Conservation (phyloP, 768 basidiomycete genomes). For the Psilocybe cyanescens region DNA sequence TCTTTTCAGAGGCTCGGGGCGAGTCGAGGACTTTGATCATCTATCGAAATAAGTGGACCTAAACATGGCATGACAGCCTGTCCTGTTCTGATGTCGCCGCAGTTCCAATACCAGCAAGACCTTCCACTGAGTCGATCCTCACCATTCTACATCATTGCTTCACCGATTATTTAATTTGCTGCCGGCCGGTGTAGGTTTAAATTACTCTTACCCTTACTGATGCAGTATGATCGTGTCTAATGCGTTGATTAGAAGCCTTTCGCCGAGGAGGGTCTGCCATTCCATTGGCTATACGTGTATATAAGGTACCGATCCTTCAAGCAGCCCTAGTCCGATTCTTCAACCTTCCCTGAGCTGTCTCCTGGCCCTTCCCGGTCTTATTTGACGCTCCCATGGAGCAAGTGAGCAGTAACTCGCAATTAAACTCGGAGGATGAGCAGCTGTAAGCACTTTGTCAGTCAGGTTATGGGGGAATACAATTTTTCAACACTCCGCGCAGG, state of each 20-base stretch:
- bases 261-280: too few relatives aligned
- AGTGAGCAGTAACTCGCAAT: not conserved
- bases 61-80: not conserved
- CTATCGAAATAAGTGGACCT: not conserved
- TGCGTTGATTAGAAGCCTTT: too few relatives aligned
- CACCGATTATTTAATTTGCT: too few relatives aligned
- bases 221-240: too few relatives aligned
- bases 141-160: too few relatives aligned
- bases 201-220: too few relatives aligned
- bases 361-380: not conserved
- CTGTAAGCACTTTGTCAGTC: not conserved
- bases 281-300: not conserved
- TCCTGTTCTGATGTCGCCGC: not conserved
- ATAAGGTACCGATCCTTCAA: conserved; percentile 4
- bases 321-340: not conserved
- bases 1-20: not conserved
- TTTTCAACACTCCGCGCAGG: not conserved
- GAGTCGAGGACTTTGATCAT: not conserved
- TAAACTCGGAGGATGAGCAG: not conserved
- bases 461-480: too few relatives aligned
- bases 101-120: not conserved
- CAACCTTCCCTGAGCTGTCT: not conserved
- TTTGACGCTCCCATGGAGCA: not conserved
- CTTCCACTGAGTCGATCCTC: too few relatives aligned
- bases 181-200: too few relatives aligned